Evolutionary conservation across 2,329 filamentous ascomycete species (phyloP), one percentile per base, ranked within the genome.

Genomic region (Neofusicoccum umdonicola): DNA sequence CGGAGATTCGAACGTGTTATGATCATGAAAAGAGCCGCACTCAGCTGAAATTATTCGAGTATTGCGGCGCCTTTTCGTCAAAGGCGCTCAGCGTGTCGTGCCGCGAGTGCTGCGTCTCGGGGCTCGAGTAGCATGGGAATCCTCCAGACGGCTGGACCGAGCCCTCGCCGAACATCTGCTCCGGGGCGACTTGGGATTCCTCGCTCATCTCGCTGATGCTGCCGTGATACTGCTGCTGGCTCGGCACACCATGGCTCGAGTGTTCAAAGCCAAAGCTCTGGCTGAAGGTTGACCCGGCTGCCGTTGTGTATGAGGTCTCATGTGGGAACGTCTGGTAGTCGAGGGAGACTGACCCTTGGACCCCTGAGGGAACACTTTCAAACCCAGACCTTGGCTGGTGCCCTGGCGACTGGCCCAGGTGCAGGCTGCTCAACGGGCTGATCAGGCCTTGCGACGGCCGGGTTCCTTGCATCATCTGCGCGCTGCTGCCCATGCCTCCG

Each of bases 231-330:
- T 51, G 58, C 3, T 27, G 19, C 22, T 51, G 60, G 60, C 48
- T n/a, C 31, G 60, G 35, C 47, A 62, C 22, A 22, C 45, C 60
- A 17, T 62, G 61, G 39, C 41, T 54, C 17, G 61, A 4, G 17
- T 47, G 61, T 4, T 63, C 61, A 56, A 63, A 63, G 11, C 61
- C 61, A 52, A 56, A 63, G 61, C 37, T 45, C 39, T 63, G 61
- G 39, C 15, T 48, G 41, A 63, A 54, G 13, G 39, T 41, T 35
- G 61, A 45, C 22, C 48, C 50, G 27, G 39, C 17, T 45, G 61
- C 39, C 27, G 61, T 63, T 13, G 48, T 35, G 48, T 63, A 63
- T 15, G 48, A 54, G 4, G 61, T 45, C 48, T 54, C 48, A 45
- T 51, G 48, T 34, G 50, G 31, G 31, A 56, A 63, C 19, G 48